Conservation (phyloP, 805 yeast species). For the Suhomyces faveliae region DNA sequence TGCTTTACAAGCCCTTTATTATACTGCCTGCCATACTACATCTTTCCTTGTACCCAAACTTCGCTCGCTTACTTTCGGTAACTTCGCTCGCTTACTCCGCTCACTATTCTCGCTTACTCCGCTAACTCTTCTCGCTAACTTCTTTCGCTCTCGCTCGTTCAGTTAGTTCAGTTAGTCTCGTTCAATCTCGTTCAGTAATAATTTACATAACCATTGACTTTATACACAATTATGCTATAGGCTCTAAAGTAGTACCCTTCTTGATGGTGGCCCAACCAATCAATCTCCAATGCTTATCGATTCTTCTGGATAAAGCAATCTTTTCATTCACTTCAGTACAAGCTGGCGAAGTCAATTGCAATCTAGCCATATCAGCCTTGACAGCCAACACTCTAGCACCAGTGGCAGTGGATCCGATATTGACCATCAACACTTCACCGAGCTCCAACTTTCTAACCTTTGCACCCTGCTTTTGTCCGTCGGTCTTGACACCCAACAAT, state of each 20-base stretch:
- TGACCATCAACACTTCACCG: slow-evolving; percentile 97
- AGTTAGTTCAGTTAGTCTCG: no score
- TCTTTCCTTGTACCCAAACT: no score
- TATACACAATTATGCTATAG: slow-evolving; percentile 44
- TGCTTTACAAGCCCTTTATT: no score
- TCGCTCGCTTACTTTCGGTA: no score
- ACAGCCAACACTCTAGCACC: slow-evolving; percentile 99
- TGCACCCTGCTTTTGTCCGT: slow-evolving; percentile 90
- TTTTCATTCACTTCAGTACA: slow-evolving; percentile 98
- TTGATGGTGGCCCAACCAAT: slow-evolving; percentile 99
- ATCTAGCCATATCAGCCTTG: slow-evolving; percentile 98
- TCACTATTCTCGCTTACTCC: no score
- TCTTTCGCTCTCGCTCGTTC: no score
- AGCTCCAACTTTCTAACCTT: slow-evolving; percentile 92
- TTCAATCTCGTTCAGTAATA: no score
- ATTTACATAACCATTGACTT: background rate
- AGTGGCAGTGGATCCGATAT: slow-evolving; percentile 98
- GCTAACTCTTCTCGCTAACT: no score
- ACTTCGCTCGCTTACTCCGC: no score
- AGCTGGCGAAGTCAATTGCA: slow-evolving; percentile 94
- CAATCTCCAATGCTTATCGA: slow-evolving; percentile 99
- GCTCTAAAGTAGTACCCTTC: slow-evolving; percentile 88
- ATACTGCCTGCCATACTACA: no score
- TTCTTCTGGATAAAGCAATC: slow-evolving; percentile 98
- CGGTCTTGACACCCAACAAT: slow-evolving; percentile 96